Base-by-base conservation (phyloP, 2,329 filamentous ascomycete species). In the Pseudogymnoascus sp. region DNA sequence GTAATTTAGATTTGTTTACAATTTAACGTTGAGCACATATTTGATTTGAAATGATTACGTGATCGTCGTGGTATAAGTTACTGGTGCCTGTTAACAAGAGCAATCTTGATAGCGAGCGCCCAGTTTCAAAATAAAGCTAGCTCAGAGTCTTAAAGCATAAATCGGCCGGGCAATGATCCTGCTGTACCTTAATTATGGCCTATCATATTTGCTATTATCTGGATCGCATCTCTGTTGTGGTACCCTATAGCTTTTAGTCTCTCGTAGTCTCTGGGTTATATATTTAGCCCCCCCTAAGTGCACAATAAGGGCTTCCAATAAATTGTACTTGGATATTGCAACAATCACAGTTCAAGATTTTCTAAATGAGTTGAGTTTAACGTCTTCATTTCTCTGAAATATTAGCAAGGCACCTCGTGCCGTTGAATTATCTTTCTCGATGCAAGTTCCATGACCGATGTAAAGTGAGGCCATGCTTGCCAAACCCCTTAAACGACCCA, bases 181-280 rank as follows among this genome's bases (percentile, higher is more conserved):
- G 25, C 7, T 28, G 47, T 53, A 53, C 47, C 47, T 53, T 53
- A 33, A 53, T 33, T 31, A 53, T 18, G 25, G 5, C n/a, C 25
- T 33, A 6, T 53, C 21, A 21, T 11, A 6, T 33, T 18, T 18
- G 25, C 7, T 31, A 31, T 10, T 56, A 33, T 11, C 10, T 16
- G 25, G n/a, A 18, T 28, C 5, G n/a, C 5, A 31, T 1, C 16
- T 18, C 2, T 56, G 28, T 21, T 35, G n/a, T 12, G 50, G 50
- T 56, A 56, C n/a, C 16, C 28, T 35, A 56, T 56, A 4, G n/a
- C 50, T 35, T 56, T 56, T 56, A 56, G 50, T 18, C 50, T 56
- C 50, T 33, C 28, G 16, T 56, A 33, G 50, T 8, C 50, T 56
- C 14, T 33, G 28, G 28, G 25, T 28, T 56, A 56, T 56, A 35